Percentiles rank a stretch among this genome's conserved stretches.
Evolutionary conservation across 1,284 basidiomycete species (phyloP).

Genomic region (Amylostereum areolatum): DNA sequence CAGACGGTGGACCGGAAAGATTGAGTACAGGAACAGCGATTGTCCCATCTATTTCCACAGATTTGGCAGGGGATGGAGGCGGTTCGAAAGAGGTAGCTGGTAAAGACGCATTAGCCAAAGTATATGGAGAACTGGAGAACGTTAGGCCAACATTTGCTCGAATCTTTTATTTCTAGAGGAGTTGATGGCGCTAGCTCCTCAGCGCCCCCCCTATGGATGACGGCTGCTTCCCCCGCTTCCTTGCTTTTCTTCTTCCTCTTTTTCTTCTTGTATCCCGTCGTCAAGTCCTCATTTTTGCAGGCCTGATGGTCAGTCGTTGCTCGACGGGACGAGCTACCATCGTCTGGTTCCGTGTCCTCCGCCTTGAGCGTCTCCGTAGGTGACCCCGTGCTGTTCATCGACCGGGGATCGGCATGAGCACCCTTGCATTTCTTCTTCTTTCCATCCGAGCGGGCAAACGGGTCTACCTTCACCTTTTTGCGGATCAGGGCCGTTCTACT

Average conservation of each 20-base stretch:
- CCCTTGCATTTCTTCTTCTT: conserved; percentile 28
- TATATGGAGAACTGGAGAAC: too few species aligned
- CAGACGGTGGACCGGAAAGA: conserved; percentile 42
- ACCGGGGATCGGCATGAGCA: too few species aligned
- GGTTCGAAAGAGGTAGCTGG: background rate
- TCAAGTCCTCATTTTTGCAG: conserved; percentile 11
- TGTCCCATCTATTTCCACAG: background rate
- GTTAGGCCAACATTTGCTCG: too few species aligned
- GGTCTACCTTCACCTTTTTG: conserved; percentile 52
- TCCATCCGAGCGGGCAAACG: conserved; percentile 34
- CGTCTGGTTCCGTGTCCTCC: background rate
- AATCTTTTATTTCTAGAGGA: background rate
- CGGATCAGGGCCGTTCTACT: conserved; percentile 49
- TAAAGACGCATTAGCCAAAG: background rate
- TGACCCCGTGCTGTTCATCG: too few species aligned
- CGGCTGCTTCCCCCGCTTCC: too few species aligned
- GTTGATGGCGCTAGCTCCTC: background rate
- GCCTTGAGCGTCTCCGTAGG: too few species aligned
- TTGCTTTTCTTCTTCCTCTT: conserved; percentile 12
- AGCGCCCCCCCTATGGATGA: conserved; percentile 3
- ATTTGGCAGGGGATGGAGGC: background rate
- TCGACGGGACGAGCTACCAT: background rate
- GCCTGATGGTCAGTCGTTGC: background rate
- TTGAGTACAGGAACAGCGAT: conserved; percentile 43
- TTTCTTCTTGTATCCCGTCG: conserved; percentile 18